phyloP scores from a whole-genome alignment of 805 yeast species.

The Naumovozyma castellii region DNA sequence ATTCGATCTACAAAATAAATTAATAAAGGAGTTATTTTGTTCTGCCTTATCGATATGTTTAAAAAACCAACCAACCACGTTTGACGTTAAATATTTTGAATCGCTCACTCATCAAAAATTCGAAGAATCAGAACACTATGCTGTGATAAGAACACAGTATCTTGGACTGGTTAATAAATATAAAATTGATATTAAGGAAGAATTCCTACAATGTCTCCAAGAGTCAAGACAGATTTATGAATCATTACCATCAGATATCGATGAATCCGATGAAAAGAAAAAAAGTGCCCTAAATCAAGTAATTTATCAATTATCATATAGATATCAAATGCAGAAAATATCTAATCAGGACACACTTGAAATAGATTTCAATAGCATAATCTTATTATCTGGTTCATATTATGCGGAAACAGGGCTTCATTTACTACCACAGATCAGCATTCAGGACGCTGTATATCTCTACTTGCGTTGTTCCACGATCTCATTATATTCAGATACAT shows the following conservation, averaged over 20 bases:
- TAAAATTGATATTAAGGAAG: slow-evolving; percentile 46
- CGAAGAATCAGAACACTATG: slow-evolving; percentile 1
- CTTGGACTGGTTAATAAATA: slow-evolving; percentile 45
- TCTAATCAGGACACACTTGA: slow-evolving; percentile 24
- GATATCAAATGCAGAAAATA: slow-evolving; percentile 26
- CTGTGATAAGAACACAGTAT: slow-evolving; percentile 29
- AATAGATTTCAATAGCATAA: slow-evolving; percentile 28
- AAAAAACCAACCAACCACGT: slow-evolving; percentile 19
- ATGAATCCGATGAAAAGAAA: slow-evolving; percentile 19
- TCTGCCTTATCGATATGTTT: slow-evolving; percentile 38
- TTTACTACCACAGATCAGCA: slow-evolving; percentile 8
- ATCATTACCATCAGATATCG: slow-evolving; percentile 10
- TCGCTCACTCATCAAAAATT: slow-evolving; percentile 1
- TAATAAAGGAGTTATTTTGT: slow-evolving; percentile 53
- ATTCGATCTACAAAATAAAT: slow-evolving; percentile 48
- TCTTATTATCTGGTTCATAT: slow-evolving; percentile 20
- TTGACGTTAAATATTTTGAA: slow-evolving; percentile 20
- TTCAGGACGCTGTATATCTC: slow-evolving; percentile 30
- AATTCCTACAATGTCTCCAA: slow-evolving; percentile 30
- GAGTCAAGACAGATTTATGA: slow-evolving; percentile 37
- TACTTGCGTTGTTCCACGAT: slow-evolving; percentile 38
- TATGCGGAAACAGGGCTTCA: slow-evolving; percentile 12
- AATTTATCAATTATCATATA: slow-evolving; percentile 32
- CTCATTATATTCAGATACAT: slow-evolving; percentile 22
- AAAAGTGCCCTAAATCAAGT: slow-evolving; percentile 30